Conservation (phyloP, 192 early-diverging fungal species). For the Backusella liffmaniae region DNA sequence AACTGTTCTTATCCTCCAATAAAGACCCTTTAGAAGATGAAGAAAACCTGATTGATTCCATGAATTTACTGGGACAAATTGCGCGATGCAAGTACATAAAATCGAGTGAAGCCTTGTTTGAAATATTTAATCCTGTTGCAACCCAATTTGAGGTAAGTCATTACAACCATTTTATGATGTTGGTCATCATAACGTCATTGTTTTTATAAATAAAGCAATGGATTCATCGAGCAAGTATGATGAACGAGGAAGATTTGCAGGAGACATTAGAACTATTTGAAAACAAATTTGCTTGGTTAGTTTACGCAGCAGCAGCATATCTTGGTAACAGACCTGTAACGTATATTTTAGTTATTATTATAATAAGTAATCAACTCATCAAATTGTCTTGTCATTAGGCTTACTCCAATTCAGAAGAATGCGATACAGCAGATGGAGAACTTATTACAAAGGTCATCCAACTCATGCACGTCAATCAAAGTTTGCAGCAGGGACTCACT, state of each 20-base stretch:
- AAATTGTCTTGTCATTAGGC: slow-evolving; percentile 36
- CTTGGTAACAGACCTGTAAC: slow-evolving; percentile 65
- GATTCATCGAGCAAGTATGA: slow-evolving; percentile 14
- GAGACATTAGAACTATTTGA: slow-evolving; percentile 50
- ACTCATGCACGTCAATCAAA: slow-evolving; percentile 65
- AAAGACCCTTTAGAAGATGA: slow-evolving; percentile 68
- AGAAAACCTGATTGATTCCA: slow-evolving; percentile 62
- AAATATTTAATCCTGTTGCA: slow-evolving; percentile 57
- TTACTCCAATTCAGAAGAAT: slow-evolving; percentile 68
- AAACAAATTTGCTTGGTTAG: slow-evolving; percentile 76
- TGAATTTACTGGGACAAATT: slow-evolving; percentile 70
- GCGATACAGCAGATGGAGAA: slow-evolving; percentile 77
- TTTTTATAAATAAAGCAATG: neutral
- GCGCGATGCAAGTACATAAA: slow-evolving; percentile 67
- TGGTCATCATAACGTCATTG: neutral
- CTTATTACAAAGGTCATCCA: slow-evolving; percentile 64
- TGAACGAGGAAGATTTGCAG: slow-evolving; percentile 35
- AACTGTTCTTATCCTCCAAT: neutral
- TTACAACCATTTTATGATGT: neutral
- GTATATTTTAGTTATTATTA: slow-evolving; percentile 6
- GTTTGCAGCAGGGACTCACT: slow-evolving; percentile 48
- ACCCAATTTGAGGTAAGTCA: slow-evolving; percentile 49
- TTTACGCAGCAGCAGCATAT: slow-evolving; percentile 72
- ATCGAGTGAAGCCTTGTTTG: slow-evolving; percentile 48
- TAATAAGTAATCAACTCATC: neutral